Percentiles rank a stretch among this genome's conserved stretches.
Conservation (phyloP, 108 stramenopile species). For the Aurantiochytrium sp. region DNA sequence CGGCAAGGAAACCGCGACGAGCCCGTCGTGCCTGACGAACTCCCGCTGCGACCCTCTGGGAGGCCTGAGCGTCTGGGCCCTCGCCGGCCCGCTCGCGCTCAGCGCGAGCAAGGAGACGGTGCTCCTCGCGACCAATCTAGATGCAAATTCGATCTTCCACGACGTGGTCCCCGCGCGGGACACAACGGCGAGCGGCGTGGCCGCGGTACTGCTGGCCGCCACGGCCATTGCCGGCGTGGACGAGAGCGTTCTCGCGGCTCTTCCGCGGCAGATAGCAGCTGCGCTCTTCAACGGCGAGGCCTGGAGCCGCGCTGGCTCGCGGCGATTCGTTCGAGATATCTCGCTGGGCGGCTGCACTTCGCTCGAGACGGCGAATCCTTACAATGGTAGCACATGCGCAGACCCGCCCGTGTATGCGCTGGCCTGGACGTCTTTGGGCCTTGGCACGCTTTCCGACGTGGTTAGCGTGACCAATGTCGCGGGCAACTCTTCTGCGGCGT, state of each 20-base stretch:
- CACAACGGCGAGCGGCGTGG: background rate
- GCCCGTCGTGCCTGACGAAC: background rate
- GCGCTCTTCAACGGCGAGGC: constrained; percentile 14
- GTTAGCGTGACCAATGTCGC: background rate
- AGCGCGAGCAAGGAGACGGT: background rate
- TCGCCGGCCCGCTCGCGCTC: background rate
- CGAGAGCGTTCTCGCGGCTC: background rate
- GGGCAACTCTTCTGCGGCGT: background rate
- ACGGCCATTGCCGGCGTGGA: background rate
- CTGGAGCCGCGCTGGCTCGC: background rate
- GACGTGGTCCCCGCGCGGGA: background rate
- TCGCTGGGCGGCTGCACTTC: background rate
- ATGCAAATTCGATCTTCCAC: background rate
- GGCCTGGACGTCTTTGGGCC: background rate
- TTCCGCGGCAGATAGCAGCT: background rate
- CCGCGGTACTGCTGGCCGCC: background rate
- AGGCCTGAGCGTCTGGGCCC: background rate
- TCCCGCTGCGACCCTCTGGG: background rate
- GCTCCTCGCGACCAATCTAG: background rate
- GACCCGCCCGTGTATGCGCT: background rate
- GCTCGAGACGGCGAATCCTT: background rate
- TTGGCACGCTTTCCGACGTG: background rate
- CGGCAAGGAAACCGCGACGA: background rate
- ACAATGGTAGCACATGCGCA: background rate
- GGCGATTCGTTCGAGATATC: background rate